Conservation (phyloP, 2,329 filamentous ascomycete genomes). For the Aspergillus costaricaensis region DNA sequence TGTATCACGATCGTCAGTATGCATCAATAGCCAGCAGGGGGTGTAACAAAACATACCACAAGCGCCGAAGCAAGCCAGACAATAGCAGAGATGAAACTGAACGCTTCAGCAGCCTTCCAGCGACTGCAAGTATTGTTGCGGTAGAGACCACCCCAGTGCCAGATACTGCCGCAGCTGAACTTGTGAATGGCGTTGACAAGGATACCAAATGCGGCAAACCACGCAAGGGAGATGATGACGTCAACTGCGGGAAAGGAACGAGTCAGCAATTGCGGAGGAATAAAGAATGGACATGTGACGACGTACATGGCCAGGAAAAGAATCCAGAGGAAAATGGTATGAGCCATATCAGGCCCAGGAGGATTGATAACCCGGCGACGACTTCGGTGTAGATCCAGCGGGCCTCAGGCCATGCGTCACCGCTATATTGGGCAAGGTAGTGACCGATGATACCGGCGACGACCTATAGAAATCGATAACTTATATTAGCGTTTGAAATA, state of each 20-base stretch:
- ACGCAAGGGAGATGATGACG: slow-evolving; percentile 66
- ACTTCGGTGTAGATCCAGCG: slow-evolving; percentile 76
- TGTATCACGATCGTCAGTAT: slow-evolving; percentile 20
- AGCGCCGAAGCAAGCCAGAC: slow-evolving; percentile 68
- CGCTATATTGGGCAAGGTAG: slow-evolving; percentile 59
- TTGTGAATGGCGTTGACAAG: slow-evolving; percentile 60
- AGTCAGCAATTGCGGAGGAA: background rate
- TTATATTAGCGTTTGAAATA: background rate
- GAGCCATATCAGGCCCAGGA: slow-evolving; percentile 71
- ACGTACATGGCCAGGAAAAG: slow-evolving; percentile 63
- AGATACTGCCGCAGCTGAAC: slow-evolving; percentile 58
- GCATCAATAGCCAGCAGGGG: background rate
- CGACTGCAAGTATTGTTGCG: slow-evolving; percentile 60
- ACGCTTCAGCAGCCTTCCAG: slow-evolving; percentile 71
- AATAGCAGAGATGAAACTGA: slow-evolving; percentile 70
- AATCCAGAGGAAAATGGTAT: slow-evolving; percentile 70
- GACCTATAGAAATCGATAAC: slow-evolving; percentile 33
- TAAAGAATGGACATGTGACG: background rate
- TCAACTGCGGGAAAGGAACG: slow-evolving; percentile 52
- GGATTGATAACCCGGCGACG: slow-evolving; percentile 67
- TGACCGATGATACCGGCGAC: slow-evolving; percentile 69
- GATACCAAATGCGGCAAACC: slow-evolving; percentile 70
- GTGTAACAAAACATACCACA: slow-evolving; percentile 44
- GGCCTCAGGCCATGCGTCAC: slow-evolving; percentile 57
- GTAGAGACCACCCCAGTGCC: slow-evolving; percentile 61